phyloP scores from a whole-genome alignment of 257 asterid species.

The Scutellaria baicalensis region DNA sequence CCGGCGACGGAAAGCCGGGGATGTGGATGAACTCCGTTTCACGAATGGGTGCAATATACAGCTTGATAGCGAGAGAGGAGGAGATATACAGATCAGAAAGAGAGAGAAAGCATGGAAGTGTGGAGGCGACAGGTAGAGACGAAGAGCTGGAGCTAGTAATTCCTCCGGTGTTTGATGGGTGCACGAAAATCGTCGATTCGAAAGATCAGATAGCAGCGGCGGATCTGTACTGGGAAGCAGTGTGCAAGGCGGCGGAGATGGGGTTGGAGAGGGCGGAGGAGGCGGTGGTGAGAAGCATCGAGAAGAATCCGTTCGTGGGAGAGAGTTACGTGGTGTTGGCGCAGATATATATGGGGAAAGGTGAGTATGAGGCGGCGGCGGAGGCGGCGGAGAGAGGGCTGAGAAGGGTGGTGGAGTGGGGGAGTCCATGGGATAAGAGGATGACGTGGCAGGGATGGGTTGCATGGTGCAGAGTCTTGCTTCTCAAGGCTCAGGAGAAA shows the following conservation, averaged over 20 bases:
- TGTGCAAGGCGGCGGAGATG: slow-evolving; percentile 35
- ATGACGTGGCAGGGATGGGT: slow-evolving; percentile 92
- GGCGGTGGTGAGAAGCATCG: slow-evolving; percentile 38
- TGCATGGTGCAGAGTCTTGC: slow-evolving; percentile 74
- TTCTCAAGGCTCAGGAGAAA: slow-evolving; percentile 50
- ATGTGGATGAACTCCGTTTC: slow-evolving; percentile 71
- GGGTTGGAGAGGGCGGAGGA: slow-evolving; percentile 55
- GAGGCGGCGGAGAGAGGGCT: slow-evolving; percentile 57
- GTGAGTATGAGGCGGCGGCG: slow-evolving; percentile 58
- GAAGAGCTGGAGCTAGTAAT: slow-evolving; percentile 62
- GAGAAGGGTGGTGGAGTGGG: slow-evolving; percentile 74
- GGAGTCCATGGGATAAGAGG: slow-evolving; percentile 94
- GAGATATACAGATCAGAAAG: slow-evolving; percentile 25
- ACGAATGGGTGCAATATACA: slow-evolving; percentile 68
- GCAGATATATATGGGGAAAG: slow-evolving; percentile 53
- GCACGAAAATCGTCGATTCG: slow-evolving; percentile 39
- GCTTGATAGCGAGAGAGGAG: slow-evolving; percentile 53
- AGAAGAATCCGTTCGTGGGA: slow-evolving; percentile 75
- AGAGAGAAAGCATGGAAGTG: not conserved
- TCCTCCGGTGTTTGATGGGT: slow-evolving; percentile 57
- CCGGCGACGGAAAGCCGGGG: slow-evolving; percentile 85
- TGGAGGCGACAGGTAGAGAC: slow-evolving; percentile 21
- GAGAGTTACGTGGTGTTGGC: slow-evolving; percentile 65
- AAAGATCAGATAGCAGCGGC: slow-evolving; percentile 48
- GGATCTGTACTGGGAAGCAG: slow-evolving; percentile 86